A percentile compares a stretch with the other conserved stretches of the same genome.
Evolutionary conservation across 2,329 filamentous ascomycete species (phyloP).

Genomic region (Biscogniauxia mediterranea): DNA sequence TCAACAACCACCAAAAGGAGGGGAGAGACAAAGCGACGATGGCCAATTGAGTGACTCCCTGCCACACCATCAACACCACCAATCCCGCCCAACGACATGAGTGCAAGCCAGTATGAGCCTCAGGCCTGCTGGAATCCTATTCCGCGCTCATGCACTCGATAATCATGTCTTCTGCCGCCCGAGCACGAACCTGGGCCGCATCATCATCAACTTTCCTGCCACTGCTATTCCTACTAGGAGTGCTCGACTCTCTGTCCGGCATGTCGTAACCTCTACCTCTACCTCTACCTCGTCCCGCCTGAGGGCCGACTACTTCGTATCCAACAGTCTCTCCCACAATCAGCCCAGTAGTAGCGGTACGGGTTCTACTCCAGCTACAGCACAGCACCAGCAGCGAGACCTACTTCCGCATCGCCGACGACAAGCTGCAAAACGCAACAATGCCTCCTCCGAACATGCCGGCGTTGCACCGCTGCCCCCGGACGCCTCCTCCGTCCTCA

Average conservation of each 20-base stretch:
- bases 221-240: neutral
- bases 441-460: slow-evolving; percentile 13
- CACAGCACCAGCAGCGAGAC: slow-evolving; percentile 9
- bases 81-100: slow-evolving; percentile 25
- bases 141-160: slow-evolving; percentile 26
- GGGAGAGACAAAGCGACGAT: neutral
- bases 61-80: neutral
- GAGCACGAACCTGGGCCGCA: slow-evolving; percentile 23
- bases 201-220: slow-evolving; percentile 15
- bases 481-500: slow-evolving; percentile 55
- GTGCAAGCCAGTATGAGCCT: slow-evolving; percentile 33
- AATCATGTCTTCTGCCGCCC: slow-evolving; percentile 27
- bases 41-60: neutral
- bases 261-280: slow-evolving; percentile 12
- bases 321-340: slow-evolving; percentile 19
- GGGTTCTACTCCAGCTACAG: no score
- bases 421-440: slow-evolving; percentile 23
- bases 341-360: no score
- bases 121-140: slow-evolving; percentile 29
- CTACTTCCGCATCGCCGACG: slow-evolving; percentile 27
- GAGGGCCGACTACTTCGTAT: slow-evolving; percentile 31
- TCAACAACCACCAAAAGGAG: neutral
- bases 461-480: slow-evolving; percentile 38
- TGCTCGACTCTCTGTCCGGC: slow-evolving; percentile 10
- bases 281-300: slow-evolving; percentile 19